These are phyloP conservation scores for Echinochloa phyllopogon DNA, from an alignment of 176 grass and related monocot species.

Conservation along the genomic window DNA sequence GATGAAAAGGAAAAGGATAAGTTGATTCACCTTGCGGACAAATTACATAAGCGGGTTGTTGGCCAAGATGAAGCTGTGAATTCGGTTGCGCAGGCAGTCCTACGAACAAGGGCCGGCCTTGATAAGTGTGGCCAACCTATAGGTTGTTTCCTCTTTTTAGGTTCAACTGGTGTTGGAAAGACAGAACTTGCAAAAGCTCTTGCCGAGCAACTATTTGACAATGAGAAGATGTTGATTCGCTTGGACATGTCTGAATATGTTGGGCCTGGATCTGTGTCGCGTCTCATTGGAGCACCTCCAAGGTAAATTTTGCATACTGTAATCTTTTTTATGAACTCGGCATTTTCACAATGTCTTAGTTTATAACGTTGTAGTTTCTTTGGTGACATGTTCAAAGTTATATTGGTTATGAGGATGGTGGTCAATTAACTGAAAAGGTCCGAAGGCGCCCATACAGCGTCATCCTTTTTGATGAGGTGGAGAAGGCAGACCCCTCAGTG, in stretches of 20 bases:
- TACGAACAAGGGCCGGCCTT: slow-evolving; percentile 47
- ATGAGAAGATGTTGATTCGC: slow-evolving; percentile 44
- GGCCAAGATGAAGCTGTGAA: slow-evolving; percentile 56
- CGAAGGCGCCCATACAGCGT: slow-evolving; percentile 47
- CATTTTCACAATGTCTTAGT: too few relatives aligned
- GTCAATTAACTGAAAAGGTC: slow-evolving; percentile 37
- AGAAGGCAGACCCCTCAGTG: slow-evolving; percentile 51
- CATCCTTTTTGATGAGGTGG: slow-evolving; percentile 60
- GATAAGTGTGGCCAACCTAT: slow-evolving; percentile 31
- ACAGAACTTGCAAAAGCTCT: slow-evolving; percentile 65
- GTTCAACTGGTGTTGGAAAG: slow-evolving; percentile 62
- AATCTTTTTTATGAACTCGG: too few relatives aligned
- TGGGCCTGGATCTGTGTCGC: too few relatives aligned
- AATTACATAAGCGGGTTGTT: slow-evolving; percentile 47
- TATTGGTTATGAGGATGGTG: too few relatives aligned
- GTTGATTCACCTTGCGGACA: slow-evolving; percentile 43
- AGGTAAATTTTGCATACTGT: not conserved
- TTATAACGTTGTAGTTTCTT: too few relatives aligned
- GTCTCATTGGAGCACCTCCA: not conserved
- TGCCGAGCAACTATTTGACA: slow-evolving; percentile 37
- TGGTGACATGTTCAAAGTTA: too few relatives aligned
- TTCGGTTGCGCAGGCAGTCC: slow-evolving; percentile 45
- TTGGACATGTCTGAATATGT: slow-evolving; percentile 60
- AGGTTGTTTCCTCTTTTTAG: slow-evolving; percentile 50
- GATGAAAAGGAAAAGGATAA: slow-evolving; percentile 45